Evolutionary conservation across 768 basidiomycete species (phyloP).

Genomic region (Psilocybe subaeruginosa): DNA sequence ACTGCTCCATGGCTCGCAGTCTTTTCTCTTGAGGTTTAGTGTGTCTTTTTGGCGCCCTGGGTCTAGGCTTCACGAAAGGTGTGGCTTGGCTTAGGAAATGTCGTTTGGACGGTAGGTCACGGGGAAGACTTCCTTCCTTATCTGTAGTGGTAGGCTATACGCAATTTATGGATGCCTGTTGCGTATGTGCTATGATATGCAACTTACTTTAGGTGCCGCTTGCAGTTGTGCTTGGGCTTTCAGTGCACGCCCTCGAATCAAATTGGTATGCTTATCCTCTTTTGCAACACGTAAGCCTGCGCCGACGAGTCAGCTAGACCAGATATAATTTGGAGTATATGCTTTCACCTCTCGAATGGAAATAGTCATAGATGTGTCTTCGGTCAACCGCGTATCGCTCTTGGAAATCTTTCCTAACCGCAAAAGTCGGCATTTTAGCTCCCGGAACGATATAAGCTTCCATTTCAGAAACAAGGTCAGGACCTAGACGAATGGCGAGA

Average conservation of each 20-base stretch:
- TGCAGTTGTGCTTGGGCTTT: constrained; percentile 31
- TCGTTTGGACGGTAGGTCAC: constrained; percentile 5
- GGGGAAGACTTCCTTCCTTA: constrained; percentile 10
- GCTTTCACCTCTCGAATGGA: constrained; percentile 59
- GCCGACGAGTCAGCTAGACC: background rate
- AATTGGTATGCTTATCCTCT: constrained; percentile 62
- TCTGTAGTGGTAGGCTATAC: constrained; percentile 10
- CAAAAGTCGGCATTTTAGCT: constrained; percentile 78
- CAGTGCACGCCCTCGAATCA: constrained; percentile 44
- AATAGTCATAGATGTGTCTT: constrained; percentile 80
- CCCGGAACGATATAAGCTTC: constrained; percentile 72
- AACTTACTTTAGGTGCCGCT: constrained; percentile 15
- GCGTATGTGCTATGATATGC: background rate
- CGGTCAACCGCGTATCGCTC: constrained; percentile 71
- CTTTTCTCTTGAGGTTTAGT: constrained; percentile 20
- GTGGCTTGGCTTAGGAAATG: background rate
- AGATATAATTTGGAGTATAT: constrained; percentile 47
- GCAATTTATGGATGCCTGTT: constrained; percentile 4
- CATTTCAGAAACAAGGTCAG: constrained; percentile 70
- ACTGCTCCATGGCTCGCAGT: constrained; percentile 6
- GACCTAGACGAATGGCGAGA: constrained; percentile 66
- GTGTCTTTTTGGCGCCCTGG: constrained; percentile 15
- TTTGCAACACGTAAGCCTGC: constrained; percentile 63
- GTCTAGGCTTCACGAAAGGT: constrained; percentile 15
- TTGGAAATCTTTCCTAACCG: constrained; percentile 70